Conservation (phyloP, 2,329 filamentous ascomycete genomes). For the Thielaviopsis euricoi region DNA sequence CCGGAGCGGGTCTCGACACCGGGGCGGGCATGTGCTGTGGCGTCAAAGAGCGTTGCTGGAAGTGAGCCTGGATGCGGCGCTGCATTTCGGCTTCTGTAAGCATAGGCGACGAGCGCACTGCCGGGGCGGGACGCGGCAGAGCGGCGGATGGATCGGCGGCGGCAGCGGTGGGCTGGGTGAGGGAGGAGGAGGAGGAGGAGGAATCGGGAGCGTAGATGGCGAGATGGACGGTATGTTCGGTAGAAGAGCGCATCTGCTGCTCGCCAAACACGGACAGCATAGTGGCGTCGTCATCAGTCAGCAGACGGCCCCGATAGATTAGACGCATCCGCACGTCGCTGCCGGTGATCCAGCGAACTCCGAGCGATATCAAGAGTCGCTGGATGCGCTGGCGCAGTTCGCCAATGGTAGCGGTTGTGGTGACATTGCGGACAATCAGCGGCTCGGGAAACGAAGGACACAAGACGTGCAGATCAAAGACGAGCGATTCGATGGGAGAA, state of each 20-base stretch:
- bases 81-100: constrained; percentile 11
- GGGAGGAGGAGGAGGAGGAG: too few relatives aligned
- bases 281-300: constrained; percentile 37
- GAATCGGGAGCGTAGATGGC: constrained; percentile 6
- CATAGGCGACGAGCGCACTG: constrained; percentile 7
- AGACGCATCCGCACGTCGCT: constrained; percentile 37
- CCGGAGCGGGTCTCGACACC: not conserved
- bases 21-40: constrained; percentile 2
- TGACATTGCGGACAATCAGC: constrained; percentile 31
- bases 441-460: constrained; percentile 39
- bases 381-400: constrained; percentile 43
- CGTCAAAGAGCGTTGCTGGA: constrained; percentile 4
- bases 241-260: constrained; percentile 19
- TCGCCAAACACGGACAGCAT: constrained; percentile 40
- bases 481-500: constrained; percentile 19
- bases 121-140: constrained; percentile 1
- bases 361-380: constrained; percentile 28
- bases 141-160: not conserved
- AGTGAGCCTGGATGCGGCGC: constrained; percentile 10
- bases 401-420: constrained; percentile 34
- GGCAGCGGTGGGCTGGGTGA: not conserved
- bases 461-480: constrained; percentile 40
- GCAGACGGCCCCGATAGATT: constrained; percentile 42
- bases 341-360: constrained; percentile 19
- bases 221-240: constrained; percentile 9